Evolutionary conservation across 306 rosid species (phyloP), one percentile per base, ranked within the genome.

Genomic region (Cicer arietinum): DNA sequence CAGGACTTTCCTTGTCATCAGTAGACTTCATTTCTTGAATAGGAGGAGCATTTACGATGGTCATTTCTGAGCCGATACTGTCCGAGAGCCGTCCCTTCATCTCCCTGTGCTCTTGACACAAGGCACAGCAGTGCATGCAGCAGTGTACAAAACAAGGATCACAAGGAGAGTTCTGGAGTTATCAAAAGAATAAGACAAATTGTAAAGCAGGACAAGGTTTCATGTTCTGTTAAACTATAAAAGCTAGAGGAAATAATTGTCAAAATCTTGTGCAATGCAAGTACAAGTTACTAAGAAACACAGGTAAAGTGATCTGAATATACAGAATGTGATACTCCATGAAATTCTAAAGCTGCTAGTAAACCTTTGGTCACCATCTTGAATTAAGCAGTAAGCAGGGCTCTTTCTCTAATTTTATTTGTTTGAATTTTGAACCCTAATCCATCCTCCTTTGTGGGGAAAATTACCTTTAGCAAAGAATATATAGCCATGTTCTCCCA

Each of bases 71-170:
- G 42, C 54, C 83, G 6, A 50, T 43, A 35, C 56, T 82, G 11
- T 94, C 97, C 0, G 95, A 74, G 37, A 94, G 96, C 20, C 96
- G 87, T 25, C 89, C 89, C 83, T 86, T 89, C 92, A 88, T 92
- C 90, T 94, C 99, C 83, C 95, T 80, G 81, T 94, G 97, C 89
- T 94, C 97, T 80, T 92, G 96, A 73, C 99, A 94, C 85, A 94
- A 68, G 80, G 99, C 99, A 56, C 99, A 91, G 94, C 95, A 89
- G 79, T 94, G 97, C 81, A 87, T 66, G 82, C 96, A 92, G 83
- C 99, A 94, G 61, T 94, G 95, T 9, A 90, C 94, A 86, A 89
- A 70, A 92, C 99, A 94, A n/a, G 97, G 97, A 69, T 92, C 99
- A 71, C 96, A 85, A 0, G 95, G 98, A 12, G 91, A 87, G 84